Evolutionary conservation across 2,329 filamentous ascomycete genomes (phyloP), one percentile per base, ranked within the genome.

Genomic region (Cladophialophora immunda): DNA sequence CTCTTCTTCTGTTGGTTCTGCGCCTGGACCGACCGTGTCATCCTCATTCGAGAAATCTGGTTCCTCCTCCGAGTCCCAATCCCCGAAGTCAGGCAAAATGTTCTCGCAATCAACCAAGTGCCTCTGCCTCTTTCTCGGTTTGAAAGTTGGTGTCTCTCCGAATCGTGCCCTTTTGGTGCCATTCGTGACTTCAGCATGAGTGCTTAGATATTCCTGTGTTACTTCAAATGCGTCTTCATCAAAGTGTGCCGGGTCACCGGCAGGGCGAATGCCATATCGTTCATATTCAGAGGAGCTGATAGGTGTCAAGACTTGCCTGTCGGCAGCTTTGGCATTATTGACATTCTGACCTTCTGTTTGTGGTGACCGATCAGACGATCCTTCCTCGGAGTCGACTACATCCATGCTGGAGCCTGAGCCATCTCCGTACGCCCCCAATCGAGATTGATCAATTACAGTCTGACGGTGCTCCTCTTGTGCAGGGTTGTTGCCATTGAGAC

Each of bases 221-320:
- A 80, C 73, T 25, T 76, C 73, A 64, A 80, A 80, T 29, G 71
- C 71, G 63, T 79, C 78, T 19, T 76, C 73, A 13, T 73, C 64
- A 27, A 72, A 58, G 67, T 73, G 67, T 15, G 57, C 62, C n/a
- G 66, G 63, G 47, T 74, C 70, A 19, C 71, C 73, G 19, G 57
- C 71, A 60, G 66, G 65, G 38, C 74, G 71, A 54, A 79, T 73
- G 15, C 76, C 76, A 52, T 77, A 58, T 7, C 66, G 58, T 27
- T 71, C 72, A 54, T 76, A 72, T 36, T 78, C 75, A 8, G 71
- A 56, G n/a, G 74, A 71, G 58, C 71, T 72, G 8, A 66, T 70
- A 45, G 71, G 69, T 9, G 57, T 60, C 8, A 50, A 55, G 22
- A 70, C 54, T 19, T 19, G 30, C 9, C 32, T 54, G 27, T 65